phyloP scores from a whole-genome alignment of 345 rosid genomes.

The Bretschneidera sinensis region DNA sequence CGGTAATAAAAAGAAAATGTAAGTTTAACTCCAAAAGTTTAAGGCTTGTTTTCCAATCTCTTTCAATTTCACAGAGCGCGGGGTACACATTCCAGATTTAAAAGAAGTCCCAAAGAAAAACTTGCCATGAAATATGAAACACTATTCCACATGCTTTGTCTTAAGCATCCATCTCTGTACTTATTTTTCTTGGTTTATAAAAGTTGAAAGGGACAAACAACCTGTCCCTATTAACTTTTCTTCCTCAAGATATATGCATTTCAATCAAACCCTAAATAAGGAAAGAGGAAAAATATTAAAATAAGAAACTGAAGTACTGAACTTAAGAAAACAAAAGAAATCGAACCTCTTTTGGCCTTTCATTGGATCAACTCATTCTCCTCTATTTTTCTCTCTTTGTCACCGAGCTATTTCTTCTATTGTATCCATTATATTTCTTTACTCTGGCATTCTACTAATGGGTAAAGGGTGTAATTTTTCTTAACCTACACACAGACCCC shows the following conservation, averaged over 20 bases:
- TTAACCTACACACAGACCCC: background rate
- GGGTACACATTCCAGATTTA: background rate
- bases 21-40: too few species aligned
- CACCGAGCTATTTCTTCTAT: conserved; percentile 21
- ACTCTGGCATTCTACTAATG: conserved; percentile 26
- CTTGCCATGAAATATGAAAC: conserved; percentile 48
- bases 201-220: conserved; percentile 38
- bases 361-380: background rate
- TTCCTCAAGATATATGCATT: background rate
- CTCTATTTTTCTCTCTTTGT: conserved; percentile 20
- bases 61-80: conserved; percentile 14
- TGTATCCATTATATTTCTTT: conserved; percentile 17
- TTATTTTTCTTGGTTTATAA: conserved; percentile 3
- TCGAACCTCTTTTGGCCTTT: conserved; percentile 7
- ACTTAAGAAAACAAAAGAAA: conserved; percentile 10
- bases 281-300: conserved; percentile 25
- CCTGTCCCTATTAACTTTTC: conserved; percentile 33
- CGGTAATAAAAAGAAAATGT: too few species aligned
- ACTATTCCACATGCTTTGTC: conserved; percentile 38
- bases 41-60: conserved; percentile 4
- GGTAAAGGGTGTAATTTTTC: conserved; percentile 15
- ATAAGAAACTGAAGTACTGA: conserved; percentile 13
- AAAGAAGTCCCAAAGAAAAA: conserved; percentile 24
- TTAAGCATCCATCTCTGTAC: conserved; percentile 23
- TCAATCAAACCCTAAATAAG: conserved; percentile 39